Evolutionary conservation across 352 stramenopile genomes (phyloP), one percentile per base, ranked within the genome.

Genomic region (Phytopythium boreale): DNA sequence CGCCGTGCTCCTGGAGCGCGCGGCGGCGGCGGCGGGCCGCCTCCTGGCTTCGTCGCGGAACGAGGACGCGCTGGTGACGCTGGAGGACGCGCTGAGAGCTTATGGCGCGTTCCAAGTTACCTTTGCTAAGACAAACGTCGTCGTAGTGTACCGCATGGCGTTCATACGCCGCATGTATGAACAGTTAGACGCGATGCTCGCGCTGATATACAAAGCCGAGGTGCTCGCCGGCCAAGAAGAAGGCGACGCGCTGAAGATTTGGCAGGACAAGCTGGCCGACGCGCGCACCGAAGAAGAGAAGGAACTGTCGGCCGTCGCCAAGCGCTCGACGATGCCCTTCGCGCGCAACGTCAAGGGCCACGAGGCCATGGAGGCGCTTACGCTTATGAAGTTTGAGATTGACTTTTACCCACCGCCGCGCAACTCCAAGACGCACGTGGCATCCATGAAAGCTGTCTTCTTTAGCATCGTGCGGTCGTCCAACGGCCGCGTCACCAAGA

Each of bases 381-480:
- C 70, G 34, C n/a, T 77, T 26, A 37, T 77, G 11, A 77, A 77
- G 36, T 77, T 68, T 26, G 70, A 77, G 43, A 74, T 77, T 4
- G 70, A 77, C 49, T 74, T 62, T 27, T 74, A 66, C 57, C 34
- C 34, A 8, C 70, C 68, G 53, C 36, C 61, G 19, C 56, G 41
- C 24, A 74, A 77, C 43, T 69, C 67, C 2, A 31, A 39, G 8
- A 62, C 59, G 14, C 70, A 77, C n/a, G 67, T 71, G 31, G 67
- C 67, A 0, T 69, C 60, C 27, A 77, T 77, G 70, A 77, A 74
- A 41, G 68, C 68, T 26, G 63, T 76, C 0, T 76, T 76, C 50
- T 76, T 76, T 44, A 68, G 58, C 10, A 65, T 76, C 6, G 69
- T 76, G 26, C 37, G 69, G 6, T 76, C 69, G 24, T 76, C 69